Evolutionary conservation across 768 basidiomycete genomes (phyloP), one percentile per base, ranked within the genome.

Genomic region (Collybia sordida): DNA sequence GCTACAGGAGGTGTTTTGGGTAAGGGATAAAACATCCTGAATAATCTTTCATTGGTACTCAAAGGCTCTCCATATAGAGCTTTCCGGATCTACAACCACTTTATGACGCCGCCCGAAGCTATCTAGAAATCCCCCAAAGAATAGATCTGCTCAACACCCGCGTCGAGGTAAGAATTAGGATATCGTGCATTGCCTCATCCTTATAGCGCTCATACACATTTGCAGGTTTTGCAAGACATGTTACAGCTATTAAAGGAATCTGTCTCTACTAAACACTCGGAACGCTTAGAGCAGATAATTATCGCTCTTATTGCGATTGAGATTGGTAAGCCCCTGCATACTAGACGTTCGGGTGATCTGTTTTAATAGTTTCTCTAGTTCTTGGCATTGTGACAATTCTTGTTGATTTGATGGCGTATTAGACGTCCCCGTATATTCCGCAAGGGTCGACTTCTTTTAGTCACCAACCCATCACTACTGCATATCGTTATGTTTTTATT

Each of bases 51-150:
- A 50, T n/a, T 14, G 31, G 9, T 28, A 24, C 40, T 41, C n/a
- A 36, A 27, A 14, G 28, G 46, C 19, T 37, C 40, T 53, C n/a
- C 25, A 38, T 53, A 46, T 68, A 93, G 93, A 89, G 88, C 50
- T 97, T 86, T 64, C 95, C 95, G 19, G 95, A 98, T 72, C 75
- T 98, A 18, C 93, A 97, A 70, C 95, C 95, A 9, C 73, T 98
- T 28, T 98, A 97, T 66, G 90, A 93, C 56, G 93, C 94, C 3
- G 91, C 93, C 15, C 80, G 94, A 58, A 91, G 89, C 62, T 98
- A 98, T 67, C 80, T 98, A 18, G 95, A 98, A 72, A 91, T 97
- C 48, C 90, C 92, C 2, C 94, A 96, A 65, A 83, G 95, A 49
- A 92, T 95, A 53, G 90, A 94, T 65, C 73, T 97, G 22, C 75